phyloP scores from a whole-genome alignment of 345 rosid genomes.

The Erodium maritimum region DNA sequence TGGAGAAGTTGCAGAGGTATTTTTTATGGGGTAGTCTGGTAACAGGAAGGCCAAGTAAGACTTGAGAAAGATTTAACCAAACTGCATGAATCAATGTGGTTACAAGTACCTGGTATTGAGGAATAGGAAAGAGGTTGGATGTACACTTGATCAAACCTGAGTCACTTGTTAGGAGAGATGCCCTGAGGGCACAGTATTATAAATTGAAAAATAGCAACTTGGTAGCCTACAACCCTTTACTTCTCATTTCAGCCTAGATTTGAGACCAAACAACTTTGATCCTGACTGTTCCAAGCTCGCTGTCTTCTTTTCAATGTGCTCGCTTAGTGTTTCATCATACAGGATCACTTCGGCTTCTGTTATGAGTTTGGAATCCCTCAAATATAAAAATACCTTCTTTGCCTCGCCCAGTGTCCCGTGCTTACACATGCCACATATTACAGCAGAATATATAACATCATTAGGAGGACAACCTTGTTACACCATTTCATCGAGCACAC shows the following conservation, averaged over 20 bases:
- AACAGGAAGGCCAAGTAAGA: too few relatives aligned
- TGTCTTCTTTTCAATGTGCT: constrained; percentile 71
- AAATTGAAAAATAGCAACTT: too few relatives aligned
- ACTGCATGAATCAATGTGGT: too few relatives aligned
- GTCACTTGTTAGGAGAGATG: too few relatives aligned
- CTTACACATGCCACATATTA: constrained; percentile 67
- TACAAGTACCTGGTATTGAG: too few relatives aligned
- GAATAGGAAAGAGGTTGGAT: too few relatives aligned
- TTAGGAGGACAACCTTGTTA: constrained; percentile 44
- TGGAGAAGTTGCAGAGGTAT: too few relatives aligned
- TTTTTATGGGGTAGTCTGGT: too few relatives aligned
- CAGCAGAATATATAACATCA: constrained; percentile 51
- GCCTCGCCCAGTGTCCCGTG: constrained; percentile 69
- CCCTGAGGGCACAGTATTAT: too few relatives aligned
- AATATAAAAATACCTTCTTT: constrained; percentile 48
- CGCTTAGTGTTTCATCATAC: constrained; percentile 66
- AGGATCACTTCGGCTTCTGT: constrained; percentile 58
- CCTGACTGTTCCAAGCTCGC: constrained; percentile 70
- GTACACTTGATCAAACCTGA: too few relatives aligned
- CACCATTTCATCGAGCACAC: constrained; percentile 66
- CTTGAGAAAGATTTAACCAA: too few relatives aligned
- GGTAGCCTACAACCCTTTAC: constrained; percentile 54
- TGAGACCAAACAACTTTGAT: constrained; percentile 76
- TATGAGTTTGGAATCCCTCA: constrained; percentile 39
- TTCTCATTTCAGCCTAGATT: constrained; percentile 47